A percentile compares a stretch with the other conserved stretches of the same genome.
These are phyloP conservation scores for Mortierella sp. DNA, from an alignment of 371 early-diverging fungal species.

Conservation along the genomic window DNA sequence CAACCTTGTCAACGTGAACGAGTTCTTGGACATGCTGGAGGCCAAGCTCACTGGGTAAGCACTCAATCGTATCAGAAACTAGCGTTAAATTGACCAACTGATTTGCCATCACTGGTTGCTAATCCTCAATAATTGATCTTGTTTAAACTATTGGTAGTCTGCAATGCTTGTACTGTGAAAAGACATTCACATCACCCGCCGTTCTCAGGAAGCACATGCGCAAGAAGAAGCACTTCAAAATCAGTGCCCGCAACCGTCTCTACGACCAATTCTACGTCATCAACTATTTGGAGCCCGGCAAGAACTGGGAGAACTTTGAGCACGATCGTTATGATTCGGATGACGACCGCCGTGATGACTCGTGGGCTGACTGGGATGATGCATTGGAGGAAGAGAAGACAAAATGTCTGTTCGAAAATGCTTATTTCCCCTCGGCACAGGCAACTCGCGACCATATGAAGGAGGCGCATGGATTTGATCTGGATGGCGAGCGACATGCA, in stretches of 20 bases:
- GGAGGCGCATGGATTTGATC: conserved; percentile 80
- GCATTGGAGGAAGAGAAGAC: conserved; percentile 73
- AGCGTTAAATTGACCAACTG: not conserved
- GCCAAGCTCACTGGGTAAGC: conserved; percentile 79
- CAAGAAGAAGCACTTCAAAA: conserved; percentile 98
- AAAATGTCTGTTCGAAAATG: conserved; percentile 84
- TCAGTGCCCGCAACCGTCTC: conserved; percentile 88
- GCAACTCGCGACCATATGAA: conserved; percentile 84
- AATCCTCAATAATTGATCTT: not conserved
- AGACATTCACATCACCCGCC: conserved; percentile 88
- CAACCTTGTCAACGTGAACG: conserved; percentile 90
- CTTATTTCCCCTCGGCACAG: conserved; percentile 72
- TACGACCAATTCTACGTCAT: conserved; percentile 98
- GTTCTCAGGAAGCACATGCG: conserved; percentile 97
- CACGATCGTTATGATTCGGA: conserved; percentile 86
- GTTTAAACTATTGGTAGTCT: conserved; percentile 61
- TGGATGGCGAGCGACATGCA: conserved; percentile 68
- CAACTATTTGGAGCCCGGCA: conserved; percentile 94
- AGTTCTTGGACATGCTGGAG: conserved; percentile 87
- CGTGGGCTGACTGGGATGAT: conserved; percentile 91
- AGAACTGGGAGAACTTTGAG: conserved; percentile 92
- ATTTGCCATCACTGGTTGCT: too few relatives aligned
- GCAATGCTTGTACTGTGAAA: conserved; percentile 96
- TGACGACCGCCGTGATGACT: conserved; percentile 72
- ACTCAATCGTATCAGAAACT: not conserved